These are phyloP conservation scores for Globisporangium perplexum DNA, from an alignment of 352 stramenopile genomes.

Conservation along the genomic window DNA sequence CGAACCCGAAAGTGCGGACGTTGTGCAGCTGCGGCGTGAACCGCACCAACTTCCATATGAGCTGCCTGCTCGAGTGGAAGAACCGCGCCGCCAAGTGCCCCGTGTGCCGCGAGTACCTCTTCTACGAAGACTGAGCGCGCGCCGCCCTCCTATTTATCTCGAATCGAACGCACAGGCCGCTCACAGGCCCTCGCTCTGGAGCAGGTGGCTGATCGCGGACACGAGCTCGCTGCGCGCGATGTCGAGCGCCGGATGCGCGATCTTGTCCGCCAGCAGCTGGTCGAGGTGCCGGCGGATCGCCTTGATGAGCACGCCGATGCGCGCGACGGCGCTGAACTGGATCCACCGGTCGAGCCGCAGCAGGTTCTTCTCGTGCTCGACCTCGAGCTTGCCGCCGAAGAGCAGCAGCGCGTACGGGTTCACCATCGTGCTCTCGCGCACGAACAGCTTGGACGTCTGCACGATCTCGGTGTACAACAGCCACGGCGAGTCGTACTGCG, in stretches of 20 bases:
- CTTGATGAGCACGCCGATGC: constrained; percentile 96
- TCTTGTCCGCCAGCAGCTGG: constrained; percentile 90
- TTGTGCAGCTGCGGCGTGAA: constrained; percentile 88
- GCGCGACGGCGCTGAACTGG: constrained; percentile 90
- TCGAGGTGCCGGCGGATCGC: constrained; percentile 93
- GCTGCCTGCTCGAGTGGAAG: constrained; percentile 84
- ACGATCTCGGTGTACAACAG: constrained; percentile 94
- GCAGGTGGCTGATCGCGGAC: constrained; percentile 68
- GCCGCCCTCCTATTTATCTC: not conserved
- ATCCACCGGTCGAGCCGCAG: constrained; percentile 90
- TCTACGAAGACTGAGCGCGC: constrained; percentile 62
- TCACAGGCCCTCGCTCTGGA: constrained; percentile 81
- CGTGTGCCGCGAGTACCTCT: constrained; percentile 82
- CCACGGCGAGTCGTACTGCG: constrained; percentile 94
- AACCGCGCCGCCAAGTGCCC: constrained; percentile 82
- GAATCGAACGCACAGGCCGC: not conserved
- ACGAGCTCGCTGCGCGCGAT: constrained; percentile 86
- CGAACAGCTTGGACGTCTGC: constrained; percentile 97
- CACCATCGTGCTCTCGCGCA: constrained; percentile 97
- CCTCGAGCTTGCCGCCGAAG: constrained; percentile 94
- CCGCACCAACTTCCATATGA: constrained; percentile 87
- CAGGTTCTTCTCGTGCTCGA: constrained; percentile 89
- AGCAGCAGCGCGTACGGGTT: constrained; percentile 96
- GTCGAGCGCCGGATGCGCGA: constrained; percentile 89
- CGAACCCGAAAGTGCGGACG: constrained; percentile 79